Evolutionary conservation across 2,329 filamentous ascomycete species (phyloP), one percentile per base, ranked within the genome.

Genomic region (Claviceps digitariae): DNA sequence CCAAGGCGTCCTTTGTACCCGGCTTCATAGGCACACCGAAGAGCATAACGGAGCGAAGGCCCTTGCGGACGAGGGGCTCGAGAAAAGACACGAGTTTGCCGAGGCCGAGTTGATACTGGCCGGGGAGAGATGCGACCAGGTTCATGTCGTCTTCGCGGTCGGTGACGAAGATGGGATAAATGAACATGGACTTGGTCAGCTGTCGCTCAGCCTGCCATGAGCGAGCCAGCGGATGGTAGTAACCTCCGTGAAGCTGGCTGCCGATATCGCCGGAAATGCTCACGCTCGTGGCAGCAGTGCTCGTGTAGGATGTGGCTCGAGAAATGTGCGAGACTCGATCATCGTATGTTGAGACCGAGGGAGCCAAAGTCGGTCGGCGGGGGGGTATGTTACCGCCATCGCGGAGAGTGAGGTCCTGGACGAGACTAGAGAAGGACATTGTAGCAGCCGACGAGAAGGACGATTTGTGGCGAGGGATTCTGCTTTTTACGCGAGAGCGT

Each of bases 181-280:
- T 96, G 63, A 98, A 84, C 93, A 97, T 97, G 40, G 90, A 93
- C 89, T 91, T 91, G 57, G 87, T 91, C 66, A 93, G 75, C 71
- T 91, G 87, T 59, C 86, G 79, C 72, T 91, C 87, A 36, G 86
- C 83, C 68, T 93, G 87, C 87, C 87, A 93, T 61, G 83, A 78
- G 59, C 87, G 78, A 54, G 85, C 84, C 53, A 93, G 75, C 48
- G 87, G 86, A 62, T 93, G 87, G 62, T 82, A 84, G 69, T 91
- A 91, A 55, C 87, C 87, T 52, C 86, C 84, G 64, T 93, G 87
- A 44, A 91, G 77, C 69, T 91, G 87, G 67, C 86, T 90, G 15
- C 84, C 84, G 60, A 93, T 90, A 62, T 90, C 86, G 52, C 81
- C 81, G 1, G 80, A 73, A 60, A 84, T 84, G 76, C 81, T 84